Conservation (phyloP, 2,329 filamentous ascomycete species). For the Aspergillus sp. region DNA sequence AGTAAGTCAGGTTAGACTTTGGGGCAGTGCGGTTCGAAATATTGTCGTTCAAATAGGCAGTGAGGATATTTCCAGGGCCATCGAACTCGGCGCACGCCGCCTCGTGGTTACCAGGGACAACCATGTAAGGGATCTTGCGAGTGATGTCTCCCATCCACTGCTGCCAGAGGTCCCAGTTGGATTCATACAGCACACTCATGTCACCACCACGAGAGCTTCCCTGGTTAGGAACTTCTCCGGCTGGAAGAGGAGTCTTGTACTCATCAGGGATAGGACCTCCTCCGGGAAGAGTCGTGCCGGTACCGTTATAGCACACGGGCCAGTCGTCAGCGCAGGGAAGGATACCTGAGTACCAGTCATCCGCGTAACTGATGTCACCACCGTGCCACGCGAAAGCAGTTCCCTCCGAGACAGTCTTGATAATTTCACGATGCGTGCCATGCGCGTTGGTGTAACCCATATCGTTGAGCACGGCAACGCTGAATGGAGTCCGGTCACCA, state of each 20-base stretch:
- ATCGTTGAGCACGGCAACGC: slow-evolving; percentile 50
- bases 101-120: slow-evolving; percentile 52
- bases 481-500: slow-evolving; percentile 43
- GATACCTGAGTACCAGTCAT: slow-evolving; percentile 53
- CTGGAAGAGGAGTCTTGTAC: slow-evolving; percentile 46
- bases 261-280: slow-evolving; percentile 32
- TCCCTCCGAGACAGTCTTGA: slow-evolving; percentile 42
- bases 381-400: slow-evolving; percentile 53
- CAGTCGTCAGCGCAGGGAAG: slow-evolving; percentile 47
- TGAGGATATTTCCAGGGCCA: slow-evolving; percentile 43
- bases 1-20: slow-evolving; percentile 45
- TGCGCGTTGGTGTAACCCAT: slow-evolving; percentile 55
- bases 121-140: slow-evolving; percentile 49
- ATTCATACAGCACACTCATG: slow-evolving; percentile 50
- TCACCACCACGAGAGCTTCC: slow-evolving; percentile 49
- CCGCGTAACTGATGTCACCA: slow-evolving; percentile 51
- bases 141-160: slow-evolving; percentile 47
- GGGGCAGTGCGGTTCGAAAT: slow-evolving; percentile 42
- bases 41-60: slow-evolving; percentile 48
- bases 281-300: slow-evolving; percentile 40
- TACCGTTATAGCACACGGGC: slow-evolving; percentile 54
- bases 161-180: slow-evolving; percentile 54
- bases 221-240: slow-evolving; percentile 45
- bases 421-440: slow-evolving; percentile 47
- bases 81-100: slow-evolving; percentile 50